phyloP scores from a whole-genome alignment of 345 rosid species.

The Populus deltoides region DNA sequence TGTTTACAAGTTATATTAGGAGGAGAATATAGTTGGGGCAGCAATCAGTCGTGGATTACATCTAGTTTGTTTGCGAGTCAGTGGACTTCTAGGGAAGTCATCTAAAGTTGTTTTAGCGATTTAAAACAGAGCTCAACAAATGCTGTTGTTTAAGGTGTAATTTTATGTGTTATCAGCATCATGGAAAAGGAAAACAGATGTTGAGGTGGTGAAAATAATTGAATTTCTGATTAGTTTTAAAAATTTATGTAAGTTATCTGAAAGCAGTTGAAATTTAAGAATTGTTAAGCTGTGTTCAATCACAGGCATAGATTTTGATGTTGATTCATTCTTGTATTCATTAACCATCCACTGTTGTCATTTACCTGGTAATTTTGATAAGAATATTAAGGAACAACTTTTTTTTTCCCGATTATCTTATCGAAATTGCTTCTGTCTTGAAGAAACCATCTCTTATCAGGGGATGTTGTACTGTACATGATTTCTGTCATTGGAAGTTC shows the following conservation, averaged over 20 bases:
- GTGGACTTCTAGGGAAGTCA: not conserved
- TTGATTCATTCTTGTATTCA: not conserved
- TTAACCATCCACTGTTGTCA: not conserved
- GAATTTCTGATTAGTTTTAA: not conserved
- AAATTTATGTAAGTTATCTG: not conserved
- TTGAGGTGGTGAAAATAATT: not conserved
- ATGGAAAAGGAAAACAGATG: not conserved
- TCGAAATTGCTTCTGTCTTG: not conserved
- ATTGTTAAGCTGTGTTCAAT: not conserved
- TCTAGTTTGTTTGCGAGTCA: not conserved
- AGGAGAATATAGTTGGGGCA: not conserved
- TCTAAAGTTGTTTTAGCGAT: not conserved
- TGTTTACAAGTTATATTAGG: not conserved
- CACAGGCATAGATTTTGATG: not conserved
- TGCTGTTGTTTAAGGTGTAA: not conserved
- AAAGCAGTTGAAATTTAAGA: not conserved
- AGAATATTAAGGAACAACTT: not conserved
- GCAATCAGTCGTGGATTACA: not conserved
- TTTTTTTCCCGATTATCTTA: not conserved
- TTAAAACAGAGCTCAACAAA: not conserved
- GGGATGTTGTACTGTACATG: not conserved
- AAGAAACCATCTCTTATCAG: not conserved
- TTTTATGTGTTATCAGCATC: not conserved
- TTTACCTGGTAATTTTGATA: not conserved
- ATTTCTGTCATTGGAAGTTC: not conserved